A percentile compares a stretch with the other conserved stretches of the same genome.
Conservation (phyloP, 2,329 filamentous ascomycete species). For the Huntiella abstrusa region DNA sequence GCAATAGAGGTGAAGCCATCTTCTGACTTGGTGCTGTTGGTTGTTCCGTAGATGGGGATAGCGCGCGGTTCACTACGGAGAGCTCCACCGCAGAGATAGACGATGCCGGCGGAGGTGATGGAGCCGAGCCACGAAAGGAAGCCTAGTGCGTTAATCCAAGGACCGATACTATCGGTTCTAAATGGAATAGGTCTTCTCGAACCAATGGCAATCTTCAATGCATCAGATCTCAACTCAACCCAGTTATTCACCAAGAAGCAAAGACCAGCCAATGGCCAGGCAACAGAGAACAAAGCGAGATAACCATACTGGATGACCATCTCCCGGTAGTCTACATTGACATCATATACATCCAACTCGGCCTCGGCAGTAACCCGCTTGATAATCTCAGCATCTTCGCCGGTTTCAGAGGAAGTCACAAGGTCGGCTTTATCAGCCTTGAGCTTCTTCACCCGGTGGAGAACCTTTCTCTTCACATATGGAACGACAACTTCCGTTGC, state of each 20-base stretch:
- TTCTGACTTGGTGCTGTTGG: not conserved
- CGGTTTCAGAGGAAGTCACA: slow-evolving; percentile 41
- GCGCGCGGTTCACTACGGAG: not conserved
- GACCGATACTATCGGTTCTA: slow-evolving; percentile 83
- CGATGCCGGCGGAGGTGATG: slow-evolving; percentile 68
- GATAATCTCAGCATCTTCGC: slow-evolving; percentile 64
- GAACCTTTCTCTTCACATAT: slow-evolving; percentile 60
- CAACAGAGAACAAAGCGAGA: slow-evolving; percentile 72
- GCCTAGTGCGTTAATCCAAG: slow-evolving; percentile 69
- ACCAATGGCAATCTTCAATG: slow-evolving; percentile 80
- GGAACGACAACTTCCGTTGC: slow-evolving; percentile 71
- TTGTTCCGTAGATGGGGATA: slow-evolving; percentile 20
- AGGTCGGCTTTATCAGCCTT: slow-evolving; percentile 27
- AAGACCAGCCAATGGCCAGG: slow-evolving; percentile 83
- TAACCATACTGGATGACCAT: slow-evolving; percentile 84
- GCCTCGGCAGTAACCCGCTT: slow-evolving; percentile 66
- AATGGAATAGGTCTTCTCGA: slow-evolving; percentile 79
- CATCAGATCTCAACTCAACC: slow-evolving; percentile 83
- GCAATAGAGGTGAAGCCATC: not conserved
- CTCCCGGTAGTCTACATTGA: slow-evolving; percentile 77
- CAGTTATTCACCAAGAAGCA: slow-evolving; percentile 92
- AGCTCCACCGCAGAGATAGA: slow-evolving; percentile 58
- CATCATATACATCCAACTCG: slow-evolving; percentile 68
- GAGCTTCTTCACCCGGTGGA: slow-evolving; percentile 59
- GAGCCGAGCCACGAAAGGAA: slow-evolving; percentile 92